phyloP scores from a whole-genome alignment of 1,284 basidiomycete species.

The Ceratobasidium sp. region DNA sequence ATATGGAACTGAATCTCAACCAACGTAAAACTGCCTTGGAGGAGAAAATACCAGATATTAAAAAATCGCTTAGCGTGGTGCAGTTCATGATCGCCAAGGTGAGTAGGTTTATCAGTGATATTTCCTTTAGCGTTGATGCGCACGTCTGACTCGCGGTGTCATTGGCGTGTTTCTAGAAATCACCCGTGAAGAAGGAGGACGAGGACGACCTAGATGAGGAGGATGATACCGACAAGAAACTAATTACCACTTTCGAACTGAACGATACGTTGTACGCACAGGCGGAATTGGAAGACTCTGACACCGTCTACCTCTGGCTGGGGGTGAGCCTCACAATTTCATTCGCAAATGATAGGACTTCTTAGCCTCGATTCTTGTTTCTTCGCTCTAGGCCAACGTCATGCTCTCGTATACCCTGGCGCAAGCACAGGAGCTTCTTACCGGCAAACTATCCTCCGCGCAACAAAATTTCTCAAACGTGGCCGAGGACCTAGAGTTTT shows the following conservation, averaged over 20 bases:
- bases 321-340: conserved; percentile 72
- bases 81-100: conserved; percentile 77
- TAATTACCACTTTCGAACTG: conserved; percentile 92
- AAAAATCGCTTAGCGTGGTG: conserved; percentile 92
- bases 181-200: conserved; percentile 55
- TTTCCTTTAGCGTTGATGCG: not conserved
- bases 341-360: conserved; percentile 6
- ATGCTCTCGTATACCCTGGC: conserved; percentile 95
- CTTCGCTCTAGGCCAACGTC: conserved; percentile 81
- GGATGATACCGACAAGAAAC: conserved; percentile 61
- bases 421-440: conserved; percentile 80
- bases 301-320: conserved; percentile 94
- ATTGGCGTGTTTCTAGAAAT: conserved; percentile 7
- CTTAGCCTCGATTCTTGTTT: not conserved
- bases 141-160: not conserved
- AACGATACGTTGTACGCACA: conserved; percentile 96
- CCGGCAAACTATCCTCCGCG: conserved; percentile 81
- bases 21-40: conserved; percentile 84
- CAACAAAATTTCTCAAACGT: conserved; percentile 74
- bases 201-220: conserved; percentile 57
- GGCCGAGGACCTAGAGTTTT: conserved; percentile 90
- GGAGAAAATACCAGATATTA: conserved; percentile 97
- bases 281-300: conserved; percentile 84
- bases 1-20: conserved; percentile 92
- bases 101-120: conserved; percentile 59